phyloP scores from a whole-genome alignment of 2,329 filamentous ascomycete species.

The Leptodontidium sp. region DNA sequence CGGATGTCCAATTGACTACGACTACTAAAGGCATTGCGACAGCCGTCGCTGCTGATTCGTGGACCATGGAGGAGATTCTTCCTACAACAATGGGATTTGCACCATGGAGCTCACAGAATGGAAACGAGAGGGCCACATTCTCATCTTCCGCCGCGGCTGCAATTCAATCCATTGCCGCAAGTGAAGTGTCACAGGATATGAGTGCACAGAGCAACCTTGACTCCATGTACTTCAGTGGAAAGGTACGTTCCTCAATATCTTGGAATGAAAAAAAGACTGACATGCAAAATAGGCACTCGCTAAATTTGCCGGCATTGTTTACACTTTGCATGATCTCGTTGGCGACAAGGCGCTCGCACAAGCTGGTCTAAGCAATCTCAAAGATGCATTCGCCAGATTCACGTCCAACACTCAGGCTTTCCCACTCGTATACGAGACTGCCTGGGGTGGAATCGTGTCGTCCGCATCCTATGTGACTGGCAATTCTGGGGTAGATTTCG shows the following conservation, averaged over 20 bases:
- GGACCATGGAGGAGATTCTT: slow-evolving; percentile 81
- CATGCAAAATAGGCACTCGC: slow-evolving; percentile 63
- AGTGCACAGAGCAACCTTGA: slow-evolving; percentile 75
- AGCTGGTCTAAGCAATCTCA: slow-evolving; percentile 67
- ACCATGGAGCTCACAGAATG: slow-evolving; percentile 73
- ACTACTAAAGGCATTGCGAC: slow-evolving; percentile 86
- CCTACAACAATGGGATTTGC: slow-evolving; percentile 78
- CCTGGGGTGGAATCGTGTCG: slow-evolving; percentile 85
- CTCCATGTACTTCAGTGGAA: slow-evolving; percentile 95
- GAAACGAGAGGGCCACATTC: slow-evolving; percentile 54
- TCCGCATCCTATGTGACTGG: slow-evolving; percentile 75
- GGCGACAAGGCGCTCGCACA: slow-evolving; percentile 64
- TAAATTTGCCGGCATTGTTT: slow-evolving; percentile 77
- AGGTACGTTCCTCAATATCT: slow-evolving; percentile 56
- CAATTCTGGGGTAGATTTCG: slow-evolving; percentile 80
- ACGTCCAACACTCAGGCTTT: slow-evolving; percentile 72
- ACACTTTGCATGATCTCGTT: slow-evolving; percentile 70
- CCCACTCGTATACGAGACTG: slow-evolving; percentile 69
- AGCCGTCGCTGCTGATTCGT: slow-evolving; percentile 74
- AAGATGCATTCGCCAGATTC: slow-evolving; percentile 72
- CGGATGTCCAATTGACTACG: slow-evolving; percentile 71
- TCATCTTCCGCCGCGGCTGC: slow-evolving; percentile 62
- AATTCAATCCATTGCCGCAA: slow-evolving; percentile 69
- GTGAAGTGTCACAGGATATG: slow-evolving; percentile 81
- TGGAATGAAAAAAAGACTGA: slow-evolving; percentile 36